phyloP scores from a whole-genome alignment of 2,329 filamentous ascomycete genomes.

The Verticillium klebahnii region DNA sequence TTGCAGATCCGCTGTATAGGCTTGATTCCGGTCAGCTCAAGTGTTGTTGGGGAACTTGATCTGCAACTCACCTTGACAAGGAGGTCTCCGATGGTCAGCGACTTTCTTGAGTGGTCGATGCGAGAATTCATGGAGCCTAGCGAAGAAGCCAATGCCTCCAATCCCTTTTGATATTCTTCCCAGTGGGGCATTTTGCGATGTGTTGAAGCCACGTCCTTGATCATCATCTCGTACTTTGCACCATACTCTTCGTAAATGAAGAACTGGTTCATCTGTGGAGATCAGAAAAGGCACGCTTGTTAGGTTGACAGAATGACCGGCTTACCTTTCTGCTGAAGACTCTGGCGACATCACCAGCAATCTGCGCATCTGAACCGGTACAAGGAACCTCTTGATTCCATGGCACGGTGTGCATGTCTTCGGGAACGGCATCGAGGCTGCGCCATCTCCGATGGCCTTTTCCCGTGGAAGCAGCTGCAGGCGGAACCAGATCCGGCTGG shows the following conservation, averaged over 20 bases:
- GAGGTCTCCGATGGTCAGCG: conserved; percentile 77
- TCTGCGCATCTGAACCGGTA: conserved; percentile 52
- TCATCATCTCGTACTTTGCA: conserved; percentile 82
- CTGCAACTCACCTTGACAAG: conserved; percentile 70
- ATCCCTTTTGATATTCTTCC: conserved; percentile 76
- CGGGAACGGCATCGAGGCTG: conserved; percentile 42
- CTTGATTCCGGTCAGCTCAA: conserved; percentile 37
- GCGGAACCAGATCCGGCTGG: conserved; percentile 30
- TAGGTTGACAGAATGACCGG: conserved; percentile 2
- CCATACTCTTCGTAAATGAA: conserved; percentile 89
- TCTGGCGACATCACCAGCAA: conserved; percentile 56
- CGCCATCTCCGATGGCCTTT: conserved; percentile 40
- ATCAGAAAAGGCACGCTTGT: not conserved
- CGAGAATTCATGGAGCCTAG: conserved; percentile 65
- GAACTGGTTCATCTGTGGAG: conserved; percentile 69
- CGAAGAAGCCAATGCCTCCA: conserved; percentile 76
- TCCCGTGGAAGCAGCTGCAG: conserved; percentile 11
- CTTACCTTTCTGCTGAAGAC: conserved; percentile 55
- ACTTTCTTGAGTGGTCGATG: conserved; percentile 62
- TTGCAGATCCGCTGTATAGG: conserved; percentile 90
- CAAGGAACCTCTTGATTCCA: conserved; percentile 44
- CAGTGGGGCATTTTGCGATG: conserved; percentile 67
- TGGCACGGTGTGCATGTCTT: conserved; percentile 29
- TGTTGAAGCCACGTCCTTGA: conserved; percentile 67
- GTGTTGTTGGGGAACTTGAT: not conserved